phyloP scores from a whole-genome alignment of 257 asterid species.

The Ophiorrhiza pumila region DNA sequence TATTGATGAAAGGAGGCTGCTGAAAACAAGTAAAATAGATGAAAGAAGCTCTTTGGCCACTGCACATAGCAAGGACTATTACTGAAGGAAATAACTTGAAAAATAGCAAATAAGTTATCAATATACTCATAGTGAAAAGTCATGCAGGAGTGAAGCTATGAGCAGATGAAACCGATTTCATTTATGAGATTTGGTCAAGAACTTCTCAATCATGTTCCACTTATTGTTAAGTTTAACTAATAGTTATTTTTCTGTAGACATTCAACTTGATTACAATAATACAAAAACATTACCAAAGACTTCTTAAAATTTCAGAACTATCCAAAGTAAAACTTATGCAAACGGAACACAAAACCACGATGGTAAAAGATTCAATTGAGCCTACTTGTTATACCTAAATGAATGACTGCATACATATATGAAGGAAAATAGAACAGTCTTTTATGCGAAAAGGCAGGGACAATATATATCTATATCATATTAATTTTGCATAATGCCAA shows the following conservation, averaged over 20 bases:
- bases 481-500: too few species aligned
- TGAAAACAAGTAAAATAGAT: not conserved
- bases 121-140: not conserved
- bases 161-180: not conserved
- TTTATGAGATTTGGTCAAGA: too few species aligned
- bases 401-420: not conserved
- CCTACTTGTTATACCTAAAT: not conserved
- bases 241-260: not conserved
- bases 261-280: not conserved
- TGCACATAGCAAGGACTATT: not conserved
- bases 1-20: not conserved
- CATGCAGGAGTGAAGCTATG: not conserved
- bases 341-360: not conserved
- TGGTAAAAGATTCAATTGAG: not conserved
- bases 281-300: not conserved
- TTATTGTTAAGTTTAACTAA: not conserved
- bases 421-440: not conserved
- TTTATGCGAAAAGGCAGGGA: not conserved
- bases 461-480: not conserved
- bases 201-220: not conserved
- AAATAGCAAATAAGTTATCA: not conserved
- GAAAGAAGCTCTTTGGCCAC: not conserved
- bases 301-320: not conserved
- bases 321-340: not conserved
- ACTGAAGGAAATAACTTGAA: not conserved